Evolutionary conservation across 129 eudicot genomes (phyloP), one percentile per base, ranked within the genome.

Genomic region (Chrysanthemum seticuspe): DNA sequence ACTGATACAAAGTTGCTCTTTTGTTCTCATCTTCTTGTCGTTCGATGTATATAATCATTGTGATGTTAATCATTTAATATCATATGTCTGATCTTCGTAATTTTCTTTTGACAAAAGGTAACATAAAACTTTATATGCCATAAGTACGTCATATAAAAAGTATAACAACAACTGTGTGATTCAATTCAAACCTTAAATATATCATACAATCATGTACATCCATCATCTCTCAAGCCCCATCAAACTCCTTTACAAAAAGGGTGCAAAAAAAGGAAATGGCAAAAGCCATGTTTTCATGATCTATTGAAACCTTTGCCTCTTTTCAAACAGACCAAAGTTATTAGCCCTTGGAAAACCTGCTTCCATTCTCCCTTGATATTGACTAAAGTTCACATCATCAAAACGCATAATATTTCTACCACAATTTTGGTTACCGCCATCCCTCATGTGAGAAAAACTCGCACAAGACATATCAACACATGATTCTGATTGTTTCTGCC

Each of bases 301-400:
- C 44, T 63, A 85, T 72, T 65, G 78, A 49, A 83, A 79, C 78
- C 94, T 85, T 62, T 83, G 89, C 74, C 87, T 83, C 80, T 87
- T 90, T 40, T 54, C 88, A 71, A 72, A 62, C 58, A 66, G 67
- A 23, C 70, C 72, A 61, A 64, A 77, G 18, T 36, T 50, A 67
- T 55, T 75, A 58, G 25, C 65, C 36, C 40, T 51, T 31, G 76
- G 71, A 18, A 70, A 75, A 69, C 76, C 49, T 7, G 79, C 48
- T 16, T 44, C 52, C 75, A 83, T 53, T 29, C 71, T 62, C 48
- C 79, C 73, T 68, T 57, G 27, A 78, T 66, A 70, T 14, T 82
- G 50, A 4, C 83, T 76, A 21, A 63, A 54, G 31, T 16, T 10
- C 34, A 77, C 70, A 74, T 73, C 72, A 4, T 75, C 68, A 75